Evolutionary conservation across 805 yeast species (phyloP).

Genomic region (Priceomyces melissophilus): DNA sequence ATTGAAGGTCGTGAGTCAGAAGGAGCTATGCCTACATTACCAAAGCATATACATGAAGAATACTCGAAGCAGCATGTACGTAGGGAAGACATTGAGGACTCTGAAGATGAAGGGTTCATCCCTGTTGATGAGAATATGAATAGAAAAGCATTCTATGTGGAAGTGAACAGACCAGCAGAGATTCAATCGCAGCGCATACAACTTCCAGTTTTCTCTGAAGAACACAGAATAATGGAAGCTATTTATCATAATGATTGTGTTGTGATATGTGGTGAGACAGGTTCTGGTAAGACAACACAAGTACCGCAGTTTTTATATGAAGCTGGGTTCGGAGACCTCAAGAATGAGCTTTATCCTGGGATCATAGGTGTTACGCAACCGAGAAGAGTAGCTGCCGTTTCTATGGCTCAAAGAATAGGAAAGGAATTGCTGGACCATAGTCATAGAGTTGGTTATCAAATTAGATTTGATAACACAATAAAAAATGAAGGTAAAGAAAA

Average conservation of each 20-base stretch:
- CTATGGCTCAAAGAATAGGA: conserved; percentile 81
- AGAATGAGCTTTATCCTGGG: conserved; percentile 61
- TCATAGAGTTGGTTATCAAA: conserved; percentile 71
- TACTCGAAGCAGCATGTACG: conserved; percentile 52
- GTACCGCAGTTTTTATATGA: conserved; percentile 95
- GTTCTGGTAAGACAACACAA: conserved; percentile 98
- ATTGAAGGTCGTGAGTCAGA: conserved; percentile 55
- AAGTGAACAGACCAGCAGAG: conserved; percentile 60
- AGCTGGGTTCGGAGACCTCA: conserved; percentile 79
- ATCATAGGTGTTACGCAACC: conserved; percentile 97
- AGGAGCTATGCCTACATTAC: conserved; percentile 43
- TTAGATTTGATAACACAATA: conserved; percentile 72
- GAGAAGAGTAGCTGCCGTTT: conserved; percentile 89
- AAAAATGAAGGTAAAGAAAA: conserved; percentile 42
- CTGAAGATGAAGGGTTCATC: conserved; percentile 57
- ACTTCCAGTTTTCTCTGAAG: conserved; percentile 88
- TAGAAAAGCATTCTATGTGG: conserved; percentile 65
- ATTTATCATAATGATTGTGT: conserved; percentile 87
- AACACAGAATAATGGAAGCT: conserved; percentile 93
- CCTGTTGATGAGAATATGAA: conserved; percentile 52
- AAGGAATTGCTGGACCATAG: conserved; percentile 74
- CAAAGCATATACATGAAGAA: conserved; percentile 42
- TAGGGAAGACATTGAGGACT: conserved; percentile 69
- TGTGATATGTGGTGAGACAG: conserved; percentile 95
- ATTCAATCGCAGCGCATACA: conserved; percentile 66